A percentile compares a stretch with the other conserved stretches of the same genome.
Evolutionary conservation across 345 rosid species (phyloP).

Genomic region (Populus pruinosa): DNA sequence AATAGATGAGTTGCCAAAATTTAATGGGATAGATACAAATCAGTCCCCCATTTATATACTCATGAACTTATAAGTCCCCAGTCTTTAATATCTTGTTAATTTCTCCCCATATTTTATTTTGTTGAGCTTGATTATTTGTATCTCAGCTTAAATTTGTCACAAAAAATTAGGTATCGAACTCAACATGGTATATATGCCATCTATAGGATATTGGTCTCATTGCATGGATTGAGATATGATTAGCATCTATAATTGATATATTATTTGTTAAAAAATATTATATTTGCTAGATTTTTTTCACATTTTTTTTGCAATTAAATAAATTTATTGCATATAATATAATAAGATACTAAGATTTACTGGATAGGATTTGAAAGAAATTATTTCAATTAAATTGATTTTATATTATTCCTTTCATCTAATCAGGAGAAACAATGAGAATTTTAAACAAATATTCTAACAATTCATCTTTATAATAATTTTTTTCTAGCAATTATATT

Average conservation of each 20-base stretch:
- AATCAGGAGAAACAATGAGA: not conserved
- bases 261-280: not conserved
- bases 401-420: too few species aligned
- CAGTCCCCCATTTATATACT: not conserved
- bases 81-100: not conserved
- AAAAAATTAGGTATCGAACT: not conserved
- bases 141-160: not conserved
- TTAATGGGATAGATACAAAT: not conserved
- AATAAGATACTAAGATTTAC: not conserved
- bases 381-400: too few species aligned
- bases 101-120: not conserved
- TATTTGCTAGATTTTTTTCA: not conserved
- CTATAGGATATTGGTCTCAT: too few species aligned
- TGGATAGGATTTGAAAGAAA: not conserved
- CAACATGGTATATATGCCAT: too few species aligned
- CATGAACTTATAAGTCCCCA: not conserved
- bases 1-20: not conserved
- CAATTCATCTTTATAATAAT: not conserved
- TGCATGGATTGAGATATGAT: too few species aligned
- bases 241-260: too few species aligned
- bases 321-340: not conserved
- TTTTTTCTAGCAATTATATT: not conserved
- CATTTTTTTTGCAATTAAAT: not conserved
- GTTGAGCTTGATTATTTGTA: too few species aligned
- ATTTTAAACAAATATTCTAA: not conserved